These are phyloP conservation scores for Yamadazyma ubonensis DNA, from an alignment of 805 yeast species.

Conservation along the genomic window DNA sequence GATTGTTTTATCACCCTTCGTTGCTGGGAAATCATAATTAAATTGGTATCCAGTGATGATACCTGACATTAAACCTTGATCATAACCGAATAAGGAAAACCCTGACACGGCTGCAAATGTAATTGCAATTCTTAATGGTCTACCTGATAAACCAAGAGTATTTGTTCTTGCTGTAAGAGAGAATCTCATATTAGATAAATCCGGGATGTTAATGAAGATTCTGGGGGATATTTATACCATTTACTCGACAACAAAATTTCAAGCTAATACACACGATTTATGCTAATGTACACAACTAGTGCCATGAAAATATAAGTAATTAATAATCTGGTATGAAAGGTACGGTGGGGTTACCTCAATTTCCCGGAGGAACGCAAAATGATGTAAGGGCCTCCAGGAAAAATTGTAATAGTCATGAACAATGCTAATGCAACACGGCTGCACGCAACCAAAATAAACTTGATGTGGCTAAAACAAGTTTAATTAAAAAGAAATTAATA, in stretches of 20 bases:
- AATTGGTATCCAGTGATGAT: conserved; percentile 38
- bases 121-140: conserved; percentile 30
- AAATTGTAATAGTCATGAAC: conserved; percentile 1
- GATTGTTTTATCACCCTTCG: conserved; percentile 28
- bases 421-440: conserved; percentile 5
- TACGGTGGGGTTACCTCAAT: background rate
- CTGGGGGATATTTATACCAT: conserved; percentile 1
- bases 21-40: conserved; percentile 37
- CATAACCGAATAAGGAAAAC: conserved; percentile 31
- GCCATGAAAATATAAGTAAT: conserved; percentile 3
- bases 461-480: background rate
- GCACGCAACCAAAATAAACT: background rate
- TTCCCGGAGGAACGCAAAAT: conserved; percentile 1
- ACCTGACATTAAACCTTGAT: conserved; percentile 47
- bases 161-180: conserved; percentile 37
- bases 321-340: background rate
- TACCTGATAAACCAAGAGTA: conserved; percentile 57
- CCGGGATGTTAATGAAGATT: background rate
- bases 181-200: conserved; percentile 9
- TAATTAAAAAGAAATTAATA: background rate
- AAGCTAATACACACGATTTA: background rate
- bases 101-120: conserved; percentile 27
- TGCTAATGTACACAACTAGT: too few species aligned
- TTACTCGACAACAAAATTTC: background rate
- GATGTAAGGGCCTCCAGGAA: conserved; percentile 3